Conservation (phyloP, 495 filamentous ascomycete genomes). For the Aspergillus taichungensis region DNA sequence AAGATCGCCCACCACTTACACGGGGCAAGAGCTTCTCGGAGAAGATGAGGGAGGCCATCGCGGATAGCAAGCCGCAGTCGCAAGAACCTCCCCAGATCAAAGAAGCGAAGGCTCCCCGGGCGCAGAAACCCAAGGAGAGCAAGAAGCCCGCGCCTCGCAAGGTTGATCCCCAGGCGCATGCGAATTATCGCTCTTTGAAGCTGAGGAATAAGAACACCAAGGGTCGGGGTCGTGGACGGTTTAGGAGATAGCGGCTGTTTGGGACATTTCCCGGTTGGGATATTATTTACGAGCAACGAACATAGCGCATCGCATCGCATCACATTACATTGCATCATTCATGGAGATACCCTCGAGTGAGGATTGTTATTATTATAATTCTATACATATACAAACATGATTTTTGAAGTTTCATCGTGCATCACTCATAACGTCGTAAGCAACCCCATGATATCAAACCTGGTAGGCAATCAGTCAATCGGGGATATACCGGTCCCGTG, state of each 20-base stretch:
- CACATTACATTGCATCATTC: neutral
- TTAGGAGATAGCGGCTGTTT: slow-evolving; percentile 23
- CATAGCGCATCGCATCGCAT: slow-evolving; percentile 11
- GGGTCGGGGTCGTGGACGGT: slow-evolving; percentile 34
- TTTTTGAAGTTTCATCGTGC: neutral
- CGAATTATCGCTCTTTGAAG: slow-evolving; percentile 78
- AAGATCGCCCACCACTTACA: slow-evolving; percentile 9
- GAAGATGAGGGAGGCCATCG: slow-evolving; percentile 37
- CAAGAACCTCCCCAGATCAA: slow-evolving; percentile 18
- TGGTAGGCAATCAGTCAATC: slow-evolving; percentile 16
- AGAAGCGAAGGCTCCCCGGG: slow-evolving; percentile 14
- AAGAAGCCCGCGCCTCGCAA: slow-evolving; percentile 55
- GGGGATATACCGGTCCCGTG: slow-evolving; percentile 31
- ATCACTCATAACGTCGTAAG: slow-evolving; percentile 9
- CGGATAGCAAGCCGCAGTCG: slow-evolving; percentile 9
- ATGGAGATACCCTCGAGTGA: slow-evolving; percentile 19
- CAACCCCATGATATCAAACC: neutral
- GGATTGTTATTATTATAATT: slow-evolving; percentile 9
- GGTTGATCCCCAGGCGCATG: slow-evolving; percentile 63
- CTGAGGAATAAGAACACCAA: slow-evolving; percentile 50
- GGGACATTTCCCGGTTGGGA: neutral
- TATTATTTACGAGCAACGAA: slow-evolving; percentile 23
- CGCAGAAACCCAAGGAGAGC: slow-evolving; percentile 25
- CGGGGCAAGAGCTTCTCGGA: slow-evolving; percentile 36
- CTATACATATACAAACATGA: neutral